Base-by-base conservation (phyloP, 225 moss, liverwort and hornwort species). In the Bryum argenteum region DNA sequence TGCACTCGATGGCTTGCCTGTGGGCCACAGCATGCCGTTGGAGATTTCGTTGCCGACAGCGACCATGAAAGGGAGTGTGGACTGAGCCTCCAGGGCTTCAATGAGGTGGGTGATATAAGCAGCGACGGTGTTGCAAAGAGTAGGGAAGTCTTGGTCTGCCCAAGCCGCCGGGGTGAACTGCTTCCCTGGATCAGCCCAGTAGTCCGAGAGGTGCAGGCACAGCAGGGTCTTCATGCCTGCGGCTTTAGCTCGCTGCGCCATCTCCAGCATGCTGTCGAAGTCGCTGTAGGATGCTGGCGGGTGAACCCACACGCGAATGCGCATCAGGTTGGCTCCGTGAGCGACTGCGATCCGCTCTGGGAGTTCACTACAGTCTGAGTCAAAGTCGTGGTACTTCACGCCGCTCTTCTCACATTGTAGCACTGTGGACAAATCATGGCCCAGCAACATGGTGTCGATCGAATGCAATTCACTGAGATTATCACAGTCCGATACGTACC, bases 141-240 rank as follows among this genome's bases (percentile, higher is more conserved):
- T 72, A n/a, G 71, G 58, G 15, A 72, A 66, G 42, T 75, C 69
- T 55, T 80, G 80, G 14, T 19, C 75, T 9, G 69, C 67, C 86
- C 86, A 86, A 2, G 78, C 77, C 8, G 6, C 23, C 5, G 86
- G 86, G 14, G 53, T 86, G 73, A 1, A 39, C 69, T 86, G 86
- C 23, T 80, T 28, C 20, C 80, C 80, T 10, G 86, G 86, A 58
- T 86, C 86, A 9, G 86, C 86, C 86, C 86, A 86, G 66, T 78
- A 80, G 58, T 86, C 86, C 5, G 86, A 86, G 72, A 86, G 82
- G 80, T 86, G 86, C 8, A 86, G 69, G 58, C 86, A 86, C 1
- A 86, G 75, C 28, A 86, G 80, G 45, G 78, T 10, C 52, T 83
- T 70, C 6, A 83, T 8, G 9, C 72, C 65, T 0, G 80, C 83